Evolutionary conservation across 495 filamentous ascomycete genomes (phyloP).

Genomic region (Neurospora sp.): DNA sequence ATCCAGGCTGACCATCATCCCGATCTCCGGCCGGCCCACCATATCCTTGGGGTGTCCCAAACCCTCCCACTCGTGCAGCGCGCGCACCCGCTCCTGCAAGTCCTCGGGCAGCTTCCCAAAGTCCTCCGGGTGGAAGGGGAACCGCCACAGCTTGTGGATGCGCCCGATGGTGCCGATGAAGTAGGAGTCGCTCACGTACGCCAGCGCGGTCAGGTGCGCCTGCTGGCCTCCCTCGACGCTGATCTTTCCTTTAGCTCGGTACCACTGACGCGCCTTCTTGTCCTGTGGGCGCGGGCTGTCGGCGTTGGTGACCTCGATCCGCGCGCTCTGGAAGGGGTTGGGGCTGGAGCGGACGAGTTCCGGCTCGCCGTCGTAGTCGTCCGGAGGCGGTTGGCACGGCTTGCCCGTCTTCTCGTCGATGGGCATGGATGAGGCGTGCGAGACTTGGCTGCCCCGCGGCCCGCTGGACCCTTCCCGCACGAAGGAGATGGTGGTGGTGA

Average conservation of each 20-base stretch:
- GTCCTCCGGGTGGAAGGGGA: slow-evolving; percentile 29
- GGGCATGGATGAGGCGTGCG: slow-evolving; percentile 54
- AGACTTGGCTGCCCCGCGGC: slow-evolving; percentile 35
- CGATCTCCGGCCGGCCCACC: slow-evolving; percentile 44
- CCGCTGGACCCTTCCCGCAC: slow-evolving; percentile 61
- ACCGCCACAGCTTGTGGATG: slow-evolving; percentile 64
- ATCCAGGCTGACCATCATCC: slow-evolving; percentile 96
- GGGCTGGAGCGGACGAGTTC: slow-evolving; percentile 21
- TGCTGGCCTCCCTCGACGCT: slow-evolving; percentile 51
- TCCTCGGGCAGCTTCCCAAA: slow-evolving; percentile 21
- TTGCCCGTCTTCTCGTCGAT: slow-evolving; percentile 18
- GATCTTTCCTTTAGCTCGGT: slow-evolving; percentile 67
- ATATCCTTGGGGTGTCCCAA: slow-evolving; percentile 28
- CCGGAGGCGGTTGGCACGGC: slow-evolving; percentile 24
- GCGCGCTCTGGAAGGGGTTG: slow-evolving; percentile 49
- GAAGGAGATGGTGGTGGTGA: slow-evolving; percentile 90
- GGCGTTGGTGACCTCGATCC: slow-evolving; percentile 41
- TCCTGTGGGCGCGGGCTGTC: slow-evolving; percentile 39
- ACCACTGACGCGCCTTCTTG: slow-evolving; percentile 66
- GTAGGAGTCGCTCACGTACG: slow-evolving; percentile 84
- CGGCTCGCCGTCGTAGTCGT: slow-evolving; percentile 27
- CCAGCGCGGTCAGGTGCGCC: slow-evolving; percentile 75
- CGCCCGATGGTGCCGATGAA: slow-evolving; percentile 83
- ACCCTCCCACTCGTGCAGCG: slow-evolving; percentile 34
- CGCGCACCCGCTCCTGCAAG: slow-evolving; percentile 17